These are phyloP conservation scores for Uronychia setigera DNA, from an alignment of 73 alveolate species.

Conservation along the genomic window DNA sequence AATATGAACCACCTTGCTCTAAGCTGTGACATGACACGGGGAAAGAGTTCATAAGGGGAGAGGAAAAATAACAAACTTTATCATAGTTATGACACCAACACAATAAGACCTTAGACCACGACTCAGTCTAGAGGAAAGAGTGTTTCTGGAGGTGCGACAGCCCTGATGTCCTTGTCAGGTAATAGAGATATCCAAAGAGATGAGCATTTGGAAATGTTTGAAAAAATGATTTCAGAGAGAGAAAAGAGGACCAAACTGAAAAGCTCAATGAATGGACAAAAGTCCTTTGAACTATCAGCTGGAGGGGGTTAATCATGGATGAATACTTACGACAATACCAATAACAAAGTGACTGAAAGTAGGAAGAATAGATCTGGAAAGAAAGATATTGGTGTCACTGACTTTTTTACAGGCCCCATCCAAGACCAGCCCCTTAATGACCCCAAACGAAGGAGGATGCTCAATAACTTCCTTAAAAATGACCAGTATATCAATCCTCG, in stretches of 20 bases:
- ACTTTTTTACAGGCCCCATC: neutral
- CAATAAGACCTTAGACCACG: neutral
- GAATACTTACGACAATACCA: too few species aligned
- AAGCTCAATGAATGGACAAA: too few species aligned
- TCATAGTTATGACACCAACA: neutral
- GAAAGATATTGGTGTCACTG: neutral
- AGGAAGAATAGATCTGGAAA: too few species aligned
- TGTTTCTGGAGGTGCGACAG: too few species aligned
- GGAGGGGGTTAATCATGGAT: too few species aligned
- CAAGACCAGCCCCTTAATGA: slow-evolving; percentile 1
- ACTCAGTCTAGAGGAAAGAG: neutral
- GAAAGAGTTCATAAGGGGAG: neutral
- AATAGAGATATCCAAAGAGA: neutral
- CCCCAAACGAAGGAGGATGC: neutral
- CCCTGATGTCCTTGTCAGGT: neutral
- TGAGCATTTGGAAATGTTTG: neutral
- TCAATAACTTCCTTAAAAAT: neutral
- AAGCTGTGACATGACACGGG: neutral
- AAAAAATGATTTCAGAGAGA: neutral
- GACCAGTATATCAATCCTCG: neutral
- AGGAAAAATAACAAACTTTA: neutral
- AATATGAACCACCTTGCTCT: neutral
- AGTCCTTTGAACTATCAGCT: too few species aligned
- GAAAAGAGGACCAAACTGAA: neutral
- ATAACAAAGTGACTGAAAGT: too few species aligned